phyloP scores from a whole-genome alignment of 768 basidiomycete genomes.

The Boletus reticulatus region DNA sequence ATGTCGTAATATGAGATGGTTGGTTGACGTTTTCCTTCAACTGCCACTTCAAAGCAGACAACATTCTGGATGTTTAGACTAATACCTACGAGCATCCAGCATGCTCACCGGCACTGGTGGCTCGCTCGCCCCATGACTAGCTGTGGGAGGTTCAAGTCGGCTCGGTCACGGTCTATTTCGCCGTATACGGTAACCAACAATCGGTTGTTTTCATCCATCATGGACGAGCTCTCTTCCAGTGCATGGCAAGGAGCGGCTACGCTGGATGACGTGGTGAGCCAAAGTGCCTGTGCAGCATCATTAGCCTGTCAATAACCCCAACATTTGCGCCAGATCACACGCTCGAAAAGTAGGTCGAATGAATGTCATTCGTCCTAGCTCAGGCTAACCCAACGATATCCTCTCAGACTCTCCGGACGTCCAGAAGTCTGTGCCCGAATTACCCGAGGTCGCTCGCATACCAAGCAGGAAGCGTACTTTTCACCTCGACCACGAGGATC shows the following conservation, averaged over 20 bases:
- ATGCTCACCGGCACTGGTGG: neutral
- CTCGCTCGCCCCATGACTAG: neutral
- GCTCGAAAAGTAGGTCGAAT: constrained; percentile 20
- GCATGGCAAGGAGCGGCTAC: neutral
- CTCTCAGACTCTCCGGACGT: constrained; percentile 16
- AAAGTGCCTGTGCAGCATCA: neutral
- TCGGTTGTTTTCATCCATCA: neutral
- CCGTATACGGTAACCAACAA: neutral
- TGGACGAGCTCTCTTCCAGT: constrained; percentile 1
- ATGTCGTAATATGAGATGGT: neutral
- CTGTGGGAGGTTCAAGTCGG: neutral
- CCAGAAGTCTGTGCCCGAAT: constrained; percentile 4
- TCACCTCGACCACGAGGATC: constrained; percentile 33
- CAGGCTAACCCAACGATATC: neutral
- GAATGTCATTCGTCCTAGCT: neutral
- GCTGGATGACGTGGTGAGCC: constrained; percentile 23
- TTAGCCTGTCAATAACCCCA: neutral
- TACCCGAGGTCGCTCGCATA: constrained; percentile 27
- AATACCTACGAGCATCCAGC: neutral
- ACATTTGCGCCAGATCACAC: constrained; percentile 11
- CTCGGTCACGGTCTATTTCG: neutral
- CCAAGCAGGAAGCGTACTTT: constrained; percentile 34
- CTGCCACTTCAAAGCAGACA: neutral
- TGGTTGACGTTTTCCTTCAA: neutral
- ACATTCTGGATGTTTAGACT: constrained; percentile 6